Percentiles rank a stretch among this genome's conserved stretches.
These are phyloP conservation scores for Tulasnella sp. DNA, from an alignment of 768 basidiomycete genomes.

Conservation along the genomic window DNA sequence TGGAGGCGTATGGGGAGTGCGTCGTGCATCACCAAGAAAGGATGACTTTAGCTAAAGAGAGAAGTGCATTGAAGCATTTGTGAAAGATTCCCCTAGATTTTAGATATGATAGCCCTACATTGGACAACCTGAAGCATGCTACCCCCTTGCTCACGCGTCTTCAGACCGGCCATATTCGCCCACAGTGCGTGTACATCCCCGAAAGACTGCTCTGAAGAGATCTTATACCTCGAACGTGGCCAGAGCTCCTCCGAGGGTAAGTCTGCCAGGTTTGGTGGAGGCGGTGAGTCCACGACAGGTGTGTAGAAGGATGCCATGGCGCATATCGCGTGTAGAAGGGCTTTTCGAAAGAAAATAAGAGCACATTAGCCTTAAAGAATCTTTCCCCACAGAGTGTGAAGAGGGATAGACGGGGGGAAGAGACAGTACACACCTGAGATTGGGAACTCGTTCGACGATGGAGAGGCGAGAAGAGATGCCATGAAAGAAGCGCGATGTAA, in stretches of 20 bases:
- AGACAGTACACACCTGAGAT: background rate
- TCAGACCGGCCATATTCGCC: constrained; percentile 41
- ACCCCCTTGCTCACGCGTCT: constrained; percentile 39
- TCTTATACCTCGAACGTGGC: background rate
- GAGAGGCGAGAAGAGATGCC: constrained; percentile 49
- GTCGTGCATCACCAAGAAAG: constrained; percentile 41
- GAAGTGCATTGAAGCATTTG: no score
- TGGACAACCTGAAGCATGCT: constrained; percentile 50
- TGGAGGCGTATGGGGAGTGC: background rate
- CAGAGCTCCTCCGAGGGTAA: constrained; percentile 17
- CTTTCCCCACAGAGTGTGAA: background rate
- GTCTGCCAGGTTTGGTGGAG: constrained; percentile 39
- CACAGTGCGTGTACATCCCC: constrained; percentile 51
- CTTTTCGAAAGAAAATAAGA: constrained; percentile 19
- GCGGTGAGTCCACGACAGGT: constrained; percentile 48
- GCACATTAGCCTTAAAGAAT: no score
- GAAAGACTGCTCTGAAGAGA: constrained; percentile 30
- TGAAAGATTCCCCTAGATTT: no score
- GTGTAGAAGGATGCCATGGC: constrained; percentile 69
- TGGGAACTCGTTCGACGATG: constrained; percentile 64
- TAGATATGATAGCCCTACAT: constrained; percentile 34
- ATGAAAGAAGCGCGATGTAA: constrained; percentile 60
- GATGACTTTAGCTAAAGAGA: constrained; percentile 42
- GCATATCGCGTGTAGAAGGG: constrained; percentile 78
- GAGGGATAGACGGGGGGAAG: background rate